These are phyloP conservation scores for Fusarium newnesense DNA, from an alignment of 2,329 filamentous ascomycete genomes.

Conservation along the genomic window DNA sequence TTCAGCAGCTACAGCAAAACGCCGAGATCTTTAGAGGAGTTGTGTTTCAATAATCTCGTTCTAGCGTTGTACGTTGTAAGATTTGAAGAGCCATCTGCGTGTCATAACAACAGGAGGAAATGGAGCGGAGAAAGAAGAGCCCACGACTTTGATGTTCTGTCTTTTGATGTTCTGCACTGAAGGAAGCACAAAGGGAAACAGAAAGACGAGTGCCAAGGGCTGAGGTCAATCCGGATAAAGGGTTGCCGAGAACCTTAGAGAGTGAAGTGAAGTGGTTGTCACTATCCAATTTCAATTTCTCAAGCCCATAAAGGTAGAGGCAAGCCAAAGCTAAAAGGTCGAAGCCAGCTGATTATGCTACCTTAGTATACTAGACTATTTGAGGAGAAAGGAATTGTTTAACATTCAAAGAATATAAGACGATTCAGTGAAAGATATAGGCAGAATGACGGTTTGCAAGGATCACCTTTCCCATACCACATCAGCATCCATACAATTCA, in stretches of 20 bases:
- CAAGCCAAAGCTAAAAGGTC: conserved; percentile 25
- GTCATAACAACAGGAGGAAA: conserved; percentile 3
- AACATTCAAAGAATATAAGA: background rate
- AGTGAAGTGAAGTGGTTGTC: conserved; percentile 21
- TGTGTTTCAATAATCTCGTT: conserved; percentile 23
- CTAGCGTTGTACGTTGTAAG: conserved; percentile 21
- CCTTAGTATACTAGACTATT: background rate
- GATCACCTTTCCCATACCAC: conserved; percentile 21
- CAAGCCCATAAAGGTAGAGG: conserved; percentile 19
- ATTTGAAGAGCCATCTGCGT: background rate
- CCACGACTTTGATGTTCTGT: background rate
- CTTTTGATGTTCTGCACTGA: background rate
- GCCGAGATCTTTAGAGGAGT: background rate
- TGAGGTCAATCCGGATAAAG: conserved; percentile 28
- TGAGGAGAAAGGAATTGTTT: background rate
- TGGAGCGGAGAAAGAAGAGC: background rate
- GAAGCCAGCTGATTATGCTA: background rate
- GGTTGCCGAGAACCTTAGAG: conserved; percentile 22
- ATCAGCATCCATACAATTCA: conserved; percentile 20
- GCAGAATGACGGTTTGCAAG: conserved; percentile 2
- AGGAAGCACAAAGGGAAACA: background rate
- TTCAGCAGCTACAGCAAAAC: conserved; percentile 14
- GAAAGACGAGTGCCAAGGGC: conserved; percentile 11
- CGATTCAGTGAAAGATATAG: background rate
- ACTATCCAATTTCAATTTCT: conserved; percentile 35